Conservation (phyloP, 106 monocot species). For the Allium sativum region DNA sequence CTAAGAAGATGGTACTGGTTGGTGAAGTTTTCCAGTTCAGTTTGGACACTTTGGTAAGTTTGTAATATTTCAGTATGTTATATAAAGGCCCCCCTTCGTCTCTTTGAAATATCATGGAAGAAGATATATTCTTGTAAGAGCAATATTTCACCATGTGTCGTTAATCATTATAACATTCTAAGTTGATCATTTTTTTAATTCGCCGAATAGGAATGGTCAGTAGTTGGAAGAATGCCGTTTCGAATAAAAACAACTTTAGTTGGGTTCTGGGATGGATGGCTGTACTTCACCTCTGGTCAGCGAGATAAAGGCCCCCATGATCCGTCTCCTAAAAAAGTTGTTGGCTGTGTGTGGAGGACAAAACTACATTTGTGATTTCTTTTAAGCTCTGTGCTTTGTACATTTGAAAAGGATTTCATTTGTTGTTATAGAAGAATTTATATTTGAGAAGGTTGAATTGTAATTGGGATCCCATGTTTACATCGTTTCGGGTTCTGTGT, state of each 20-base stretch:
- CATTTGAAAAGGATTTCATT: too few species aligned
- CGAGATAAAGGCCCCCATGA: constrained; percentile 43
- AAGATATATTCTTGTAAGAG: too few species aligned
- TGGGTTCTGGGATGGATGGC: constrained; percentile 83
- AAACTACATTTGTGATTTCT: constrained; percentile 26
- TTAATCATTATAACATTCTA: too few species aligned
- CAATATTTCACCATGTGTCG: too few species aligned
- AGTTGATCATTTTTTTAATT: too few species aligned
- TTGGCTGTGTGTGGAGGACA: constrained; percentile 48
- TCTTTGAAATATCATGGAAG: too few species aligned
- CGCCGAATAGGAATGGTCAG: constrained; percentile 67
- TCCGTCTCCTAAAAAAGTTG: constrained; percentile 53
- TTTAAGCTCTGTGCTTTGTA: neutral
- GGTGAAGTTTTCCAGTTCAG: constrained; percentile 78
- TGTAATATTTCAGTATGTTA: too few species aligned
- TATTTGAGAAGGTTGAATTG: too few species aligned
- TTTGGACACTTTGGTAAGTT: constrained; percentile 25
- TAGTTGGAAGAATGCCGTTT: constrained; percentile 81
- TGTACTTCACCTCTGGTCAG: constrained; percentile 66
- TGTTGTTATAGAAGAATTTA: too few species aligned
- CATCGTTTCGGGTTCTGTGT: too few species aligned
- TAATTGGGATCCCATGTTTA: too few species aligned
- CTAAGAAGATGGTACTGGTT: constrained; percentile 89
- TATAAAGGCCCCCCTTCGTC: too few species aligned
- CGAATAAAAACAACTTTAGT: constrained; percentile 84